phyloP scores from a whole-genome alignment of 2,329 filamentous ascomycete genomes.

The Cordyceps javanica region DNA sequence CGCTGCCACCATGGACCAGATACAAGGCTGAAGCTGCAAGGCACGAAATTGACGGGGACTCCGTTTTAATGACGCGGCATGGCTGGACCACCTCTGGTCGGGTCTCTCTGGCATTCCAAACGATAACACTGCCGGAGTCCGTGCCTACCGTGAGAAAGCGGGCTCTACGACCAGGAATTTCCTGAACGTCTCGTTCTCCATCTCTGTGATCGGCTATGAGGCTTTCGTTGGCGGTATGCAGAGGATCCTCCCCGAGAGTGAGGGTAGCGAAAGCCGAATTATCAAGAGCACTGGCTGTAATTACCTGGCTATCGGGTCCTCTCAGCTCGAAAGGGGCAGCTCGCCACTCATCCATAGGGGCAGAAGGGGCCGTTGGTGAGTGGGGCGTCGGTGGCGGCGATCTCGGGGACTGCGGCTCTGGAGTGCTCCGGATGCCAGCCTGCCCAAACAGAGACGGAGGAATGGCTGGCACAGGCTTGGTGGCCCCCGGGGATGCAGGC shows the following conservation, averaged over 20 bases:
- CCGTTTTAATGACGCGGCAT: slow-evolving; percentile 78
- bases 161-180: slow-evolving; percentile 79
- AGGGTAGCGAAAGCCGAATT: slow-evolving; percentile 65
- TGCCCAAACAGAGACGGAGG: slow-evolving; percentile 7
- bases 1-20: slow-evolving; percentile 86
- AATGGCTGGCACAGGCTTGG: not conserved
- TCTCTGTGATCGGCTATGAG: slow-evolving; percentile 40
- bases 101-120: slow-evolving; percentile 78
- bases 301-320: slow-evolving; percentile 49
- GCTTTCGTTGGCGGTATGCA: slow-evolving; percentile 42
- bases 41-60: slow-evolving; percentile 80
- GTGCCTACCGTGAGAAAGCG: slow-evolving; percentile 80
- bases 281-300: slow-evolving; percentile 69
- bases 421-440: slow-evolving; percentile 2
- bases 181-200: slow-evolving; percentile 34
- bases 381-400: slow-evolving; percentile 20
- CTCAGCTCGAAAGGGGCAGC: slow-evolving; percentile 40
- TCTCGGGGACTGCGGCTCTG: slow-evolving; percentile 18
- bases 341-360: slow-evolving; percentile 26
- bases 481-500: not conserved
- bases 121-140: slow-evolving; percentile 63
- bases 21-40: slow-evolving; percentile 80
- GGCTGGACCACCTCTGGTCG: slow-evolving; percentile 46
- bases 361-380: slow-evolving; percentile 14
- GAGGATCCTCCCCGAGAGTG: slow-evolving; percentile 71